phyloP scores from a whole-genome alignment of 257 asterid species.

The Lithospermum erythrorhizon region DNA sequence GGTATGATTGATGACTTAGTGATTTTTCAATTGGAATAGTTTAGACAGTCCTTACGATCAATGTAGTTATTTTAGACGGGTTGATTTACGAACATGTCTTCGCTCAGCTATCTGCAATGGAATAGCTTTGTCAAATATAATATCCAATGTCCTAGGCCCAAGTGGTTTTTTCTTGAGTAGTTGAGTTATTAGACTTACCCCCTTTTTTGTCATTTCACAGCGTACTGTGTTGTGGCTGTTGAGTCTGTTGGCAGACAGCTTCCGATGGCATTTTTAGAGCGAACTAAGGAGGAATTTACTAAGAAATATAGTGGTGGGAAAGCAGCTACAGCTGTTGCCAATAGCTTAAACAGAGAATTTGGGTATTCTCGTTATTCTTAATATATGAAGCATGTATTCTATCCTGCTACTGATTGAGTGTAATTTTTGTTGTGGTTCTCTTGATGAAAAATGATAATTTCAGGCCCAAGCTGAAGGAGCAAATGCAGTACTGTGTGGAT shows the following conservation, averaged over 20 bases:
- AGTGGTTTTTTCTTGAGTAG: not conserved
- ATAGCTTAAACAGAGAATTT: constrained; percentile 63
- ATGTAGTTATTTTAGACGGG: too few relatives aligned
- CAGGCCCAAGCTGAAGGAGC: constrained; percentile 72
- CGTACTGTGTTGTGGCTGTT: constrained; percentile 84
- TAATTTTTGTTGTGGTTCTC: not conserved
- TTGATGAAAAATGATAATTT: not conserved
- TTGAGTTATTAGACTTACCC: not conserved
- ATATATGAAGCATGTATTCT: not conserved
- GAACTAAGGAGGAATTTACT: constrained; percentile 66
- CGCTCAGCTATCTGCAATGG: too few relatives aligned
- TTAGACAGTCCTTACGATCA: too few relatives aligned
- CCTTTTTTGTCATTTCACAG: constrained; percentile 19
- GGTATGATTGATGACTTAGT: too few relatives aligned
- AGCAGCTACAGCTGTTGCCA: constrained; percentile 62
- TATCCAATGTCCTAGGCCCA: not conserved
- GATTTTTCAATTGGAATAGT: too few relatives aligned
- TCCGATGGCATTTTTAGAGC: constrained; percentile 75
- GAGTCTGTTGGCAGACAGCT: constrained; percentile 78
- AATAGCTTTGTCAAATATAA: too few relatives aligned
- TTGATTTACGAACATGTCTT: too few relatives aligned
- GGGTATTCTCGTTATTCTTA: constrained; percentile 30
- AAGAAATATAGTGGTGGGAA: constrained; percentile 64
- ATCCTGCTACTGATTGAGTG: not conserved
- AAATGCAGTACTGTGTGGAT: constrained; percentile 56